A percentile compares a stretch with the other conserved stretches of the same genome.
phyloP scores from a whole-genome alignment of 176 grass and related monocot genomes.

The Chrysopogon serrulatus region DNA sequence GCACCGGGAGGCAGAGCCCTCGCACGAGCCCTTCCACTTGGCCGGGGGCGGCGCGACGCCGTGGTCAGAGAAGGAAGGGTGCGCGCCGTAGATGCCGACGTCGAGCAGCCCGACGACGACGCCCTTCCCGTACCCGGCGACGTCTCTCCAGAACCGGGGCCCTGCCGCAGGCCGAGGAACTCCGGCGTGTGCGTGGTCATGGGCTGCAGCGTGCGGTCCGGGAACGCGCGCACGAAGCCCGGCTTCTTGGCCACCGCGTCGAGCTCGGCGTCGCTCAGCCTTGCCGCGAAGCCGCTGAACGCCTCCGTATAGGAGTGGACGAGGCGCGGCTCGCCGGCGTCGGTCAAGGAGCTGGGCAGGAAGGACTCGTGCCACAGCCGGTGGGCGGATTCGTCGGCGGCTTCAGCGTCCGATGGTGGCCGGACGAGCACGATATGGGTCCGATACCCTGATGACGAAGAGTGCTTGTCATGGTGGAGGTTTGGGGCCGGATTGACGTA shows the following conservation, averaged over 20 bases:
- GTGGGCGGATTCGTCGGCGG: background rate
- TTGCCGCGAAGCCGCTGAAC: constrained; percentile 37
- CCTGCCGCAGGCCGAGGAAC: constrained; percentile 14
- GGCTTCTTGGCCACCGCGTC: constrained; percentile 7
- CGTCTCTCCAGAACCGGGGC: constrained; percentile 10
- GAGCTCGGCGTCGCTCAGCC: constrained; percentile 25
- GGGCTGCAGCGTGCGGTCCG: constrained; percentile 11
- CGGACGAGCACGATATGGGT: constrained; percentile 23
- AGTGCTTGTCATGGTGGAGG: background rate
- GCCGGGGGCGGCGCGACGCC: background rate
- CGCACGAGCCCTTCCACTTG: constrained; percentile 32
- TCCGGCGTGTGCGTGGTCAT: constrained; percentile 46
- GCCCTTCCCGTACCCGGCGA: constrained; percentile 21
- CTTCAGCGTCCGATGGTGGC: background rate
- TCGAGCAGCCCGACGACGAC: constrained; percentile 49
- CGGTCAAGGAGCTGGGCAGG: background rate
- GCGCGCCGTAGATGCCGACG: constrained; percentile 26
- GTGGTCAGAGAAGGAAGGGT: constrained; percentile 15
- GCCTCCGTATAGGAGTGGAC: constrained; percentile 32
- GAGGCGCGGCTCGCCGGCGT: constrained; percentile 19
- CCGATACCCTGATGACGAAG: background rate
- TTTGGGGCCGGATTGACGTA: background rate
- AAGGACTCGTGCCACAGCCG: constrained; percentile 39
- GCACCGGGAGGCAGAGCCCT: background rate
- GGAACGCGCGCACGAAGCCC: constrained; percentile 21